A percentile compares a stretch with the other conserved stretches of the same genome.
Evolutionary conservation across 441 rosid species (phyloP).

Genomic region (Pelargonium fulgidum): DNA sequence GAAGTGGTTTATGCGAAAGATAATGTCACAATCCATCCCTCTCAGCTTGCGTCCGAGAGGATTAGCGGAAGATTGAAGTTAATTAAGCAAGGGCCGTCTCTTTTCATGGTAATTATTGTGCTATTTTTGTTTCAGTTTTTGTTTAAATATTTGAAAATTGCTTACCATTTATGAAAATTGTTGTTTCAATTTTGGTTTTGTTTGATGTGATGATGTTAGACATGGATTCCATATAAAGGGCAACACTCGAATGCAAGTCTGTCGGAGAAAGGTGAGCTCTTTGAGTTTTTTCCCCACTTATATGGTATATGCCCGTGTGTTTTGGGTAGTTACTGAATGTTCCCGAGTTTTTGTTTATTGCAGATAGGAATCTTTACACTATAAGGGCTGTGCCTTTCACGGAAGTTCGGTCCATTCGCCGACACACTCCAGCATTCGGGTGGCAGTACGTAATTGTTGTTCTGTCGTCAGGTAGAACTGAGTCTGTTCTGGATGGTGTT

Average conservation of each 20-base stretch:
- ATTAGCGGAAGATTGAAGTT: constrained; percentile 87
- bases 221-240: constrained; percentile 91
- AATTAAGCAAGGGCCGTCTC: constrained; percentile 65
- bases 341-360: constrained; percentile 23
- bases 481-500: background rate
- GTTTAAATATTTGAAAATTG: background rate
- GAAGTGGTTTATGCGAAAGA: constrained; percentile 74
- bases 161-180: background rate
- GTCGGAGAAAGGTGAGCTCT: constrained; percentile 65
- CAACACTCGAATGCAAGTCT: constrained; percentile 56
- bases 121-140: background rate
- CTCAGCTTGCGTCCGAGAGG: constrained; percentile 85
- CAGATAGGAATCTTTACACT: constrained; percentile 84
- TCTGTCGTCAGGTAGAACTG: constrained; percentile 68
- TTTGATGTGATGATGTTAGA: constrained; percentile 33
- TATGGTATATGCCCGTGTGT: constrained; percentile 4
- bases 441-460: constrained; percentile 94
- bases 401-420: constrained; percentile 73
- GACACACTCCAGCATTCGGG: constrained; percentile 85
- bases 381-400: constrained; percentile 69
- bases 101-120: constrained; percentile 52
- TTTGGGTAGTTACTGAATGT: constrained; percentile 14
- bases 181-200: background rate
- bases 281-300: constrained; percentile 10
- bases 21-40: constrained; percentile 87